Percentiles rank a stretch among this genome's conserved stretches.
Conservation (phyloP, 306 rosid species). For the Ziziphus jujuba region DNA sequence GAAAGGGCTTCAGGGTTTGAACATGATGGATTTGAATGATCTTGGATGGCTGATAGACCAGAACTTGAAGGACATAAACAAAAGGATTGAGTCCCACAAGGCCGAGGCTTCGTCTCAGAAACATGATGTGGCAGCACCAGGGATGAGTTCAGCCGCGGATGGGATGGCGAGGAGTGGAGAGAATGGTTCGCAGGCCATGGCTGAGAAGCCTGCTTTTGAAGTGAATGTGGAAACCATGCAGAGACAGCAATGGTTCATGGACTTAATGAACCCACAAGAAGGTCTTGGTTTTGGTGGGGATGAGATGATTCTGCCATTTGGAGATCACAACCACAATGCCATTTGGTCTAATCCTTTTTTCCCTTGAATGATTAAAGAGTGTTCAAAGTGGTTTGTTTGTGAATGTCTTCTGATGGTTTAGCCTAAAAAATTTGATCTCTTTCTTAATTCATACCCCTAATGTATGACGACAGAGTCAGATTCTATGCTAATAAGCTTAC, state of each 20-base stretch:
- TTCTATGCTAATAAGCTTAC: too few relatives aligned
- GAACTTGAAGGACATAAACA: slow-evolving; percentile 14
- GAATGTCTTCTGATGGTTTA: too few relatives aligned
- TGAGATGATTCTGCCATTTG: slow-evolving; percentile 17
- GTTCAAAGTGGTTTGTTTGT: too few relatives aligned
- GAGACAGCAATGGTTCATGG: slow-evolving; percentile 18
- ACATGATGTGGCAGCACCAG: too few relatives aligned
- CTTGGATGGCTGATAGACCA: slow-evolving; percentile 31
- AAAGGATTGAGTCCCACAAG: too few relatives aligned
- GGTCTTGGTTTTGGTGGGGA: slow-evolving; percentile 21
- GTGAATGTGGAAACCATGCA: slow-evolving; percentile 15
- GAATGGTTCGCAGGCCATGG: neutral
- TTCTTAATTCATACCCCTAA: too few relatives aligned
- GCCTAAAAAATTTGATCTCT: too few relatives aligned
- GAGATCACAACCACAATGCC: slow-evolving; percentile 3
- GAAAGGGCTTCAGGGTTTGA: neutral
- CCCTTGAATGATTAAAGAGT: slow-evolving; percentile 1
- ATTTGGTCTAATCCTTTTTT: slow-evolving; percentile 27
- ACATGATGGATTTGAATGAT: slow-evolving; percentile 28
- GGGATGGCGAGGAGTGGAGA: neutral
- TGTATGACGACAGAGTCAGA: too few relatives aligned
- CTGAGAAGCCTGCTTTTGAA: neutral
- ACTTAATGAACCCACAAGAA: slow-evolving; percentile 12
- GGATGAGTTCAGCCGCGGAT: too few relatives aligned
- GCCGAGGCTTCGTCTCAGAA: too few relatives aligned